Conservation (phyloP, 352 stramenopile genomes). For the Thraustochytrium sp. region DNA sequence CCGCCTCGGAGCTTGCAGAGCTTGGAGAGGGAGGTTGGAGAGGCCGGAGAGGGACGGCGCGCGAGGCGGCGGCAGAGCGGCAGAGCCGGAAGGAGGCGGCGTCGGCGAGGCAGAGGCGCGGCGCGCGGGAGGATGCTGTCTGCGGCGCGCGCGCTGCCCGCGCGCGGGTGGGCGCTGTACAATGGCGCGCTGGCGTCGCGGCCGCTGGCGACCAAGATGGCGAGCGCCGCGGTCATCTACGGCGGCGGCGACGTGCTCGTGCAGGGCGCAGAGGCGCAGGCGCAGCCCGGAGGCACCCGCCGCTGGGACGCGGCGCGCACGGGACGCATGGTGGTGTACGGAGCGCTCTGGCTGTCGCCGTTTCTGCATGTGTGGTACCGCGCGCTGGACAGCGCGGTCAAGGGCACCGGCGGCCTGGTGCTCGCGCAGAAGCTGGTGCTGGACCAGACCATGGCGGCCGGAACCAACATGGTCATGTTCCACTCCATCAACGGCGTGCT, state of each 20-base stretch:
- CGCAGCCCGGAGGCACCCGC: neutral
- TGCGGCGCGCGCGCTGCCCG: neutral
- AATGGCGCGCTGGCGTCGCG: neutral
- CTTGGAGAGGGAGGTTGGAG: no score
- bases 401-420: neutral
- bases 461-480: constrained; percentile 37
- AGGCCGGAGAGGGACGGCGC: no score
- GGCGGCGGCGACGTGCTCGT: neutral
- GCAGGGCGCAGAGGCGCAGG: no score
- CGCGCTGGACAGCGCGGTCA: neutral
- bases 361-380: constrained; percentile 33
- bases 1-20: no score
- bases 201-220: constrained; percentile 29
- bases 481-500: constrained; percentile 14
- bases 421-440: neutral
- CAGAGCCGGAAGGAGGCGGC: no score
- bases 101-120: no score
- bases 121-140: no score
- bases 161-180: constrained; percentile 15
- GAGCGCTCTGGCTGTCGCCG: constrained; percentile 18
- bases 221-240: neutral
- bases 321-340: constrained; percentile 15
- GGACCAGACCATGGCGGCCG: constrained; percentile 15
- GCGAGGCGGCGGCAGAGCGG: no score
- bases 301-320: constrained; percentile 6